Base-by-base conservation (phyloP, 2,329 filamentous ascomycete genomes). In the Orbilia ellipsospora region DNA sequence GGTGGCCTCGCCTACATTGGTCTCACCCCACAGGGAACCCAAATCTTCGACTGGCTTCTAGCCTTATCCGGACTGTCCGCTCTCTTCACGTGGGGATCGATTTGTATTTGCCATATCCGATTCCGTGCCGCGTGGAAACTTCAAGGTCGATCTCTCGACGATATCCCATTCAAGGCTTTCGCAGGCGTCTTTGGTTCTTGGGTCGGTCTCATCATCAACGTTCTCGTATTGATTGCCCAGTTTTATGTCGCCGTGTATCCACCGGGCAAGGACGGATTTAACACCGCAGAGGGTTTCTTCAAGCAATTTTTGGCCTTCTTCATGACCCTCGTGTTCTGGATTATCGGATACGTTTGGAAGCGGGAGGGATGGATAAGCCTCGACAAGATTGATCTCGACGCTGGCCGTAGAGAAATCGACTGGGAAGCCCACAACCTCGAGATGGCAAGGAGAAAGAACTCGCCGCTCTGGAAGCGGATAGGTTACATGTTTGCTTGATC, bases 51-150 rank as follows among this genome's bases (percentile, higher is more conserved):
- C 77, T 90, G 89, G 89, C 85, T 91, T 1, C 85, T 88, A 26
- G 87, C 89, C 4, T 83, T 90, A 12, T 90, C 88, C 1, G 89
- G 87, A 64, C 85, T 90, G 1, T 86, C 86, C 12, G 85, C 87
- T 23, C 84, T 90, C 52, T 90, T 90, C 81, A 87, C 88, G 15
- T 91, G 89, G 89, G 88, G 85, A 20, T 88, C 86, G 54, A 89
- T 91, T 78, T 90, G 88, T 80, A 80, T 89, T 16, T 85, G 88
- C 1, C 90, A 92, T 79, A 90, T 92, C 80, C 88, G 90, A 18
- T 90, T 90, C 85, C 88, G 89, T 44, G 77, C 80, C 3, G 89
- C 88, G 0, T 90, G 89, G 89, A 81, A 80, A 20, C 80, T 82
- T 15, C 85, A 89, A 67, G 88, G 88, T 23, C 88, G 87, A 78